These are phyloP conservation scores for Sporothrix inflata DNA, from an alignment of 2,329 filamentous ascomycete species.

Conservation along the genomic window DNA sequence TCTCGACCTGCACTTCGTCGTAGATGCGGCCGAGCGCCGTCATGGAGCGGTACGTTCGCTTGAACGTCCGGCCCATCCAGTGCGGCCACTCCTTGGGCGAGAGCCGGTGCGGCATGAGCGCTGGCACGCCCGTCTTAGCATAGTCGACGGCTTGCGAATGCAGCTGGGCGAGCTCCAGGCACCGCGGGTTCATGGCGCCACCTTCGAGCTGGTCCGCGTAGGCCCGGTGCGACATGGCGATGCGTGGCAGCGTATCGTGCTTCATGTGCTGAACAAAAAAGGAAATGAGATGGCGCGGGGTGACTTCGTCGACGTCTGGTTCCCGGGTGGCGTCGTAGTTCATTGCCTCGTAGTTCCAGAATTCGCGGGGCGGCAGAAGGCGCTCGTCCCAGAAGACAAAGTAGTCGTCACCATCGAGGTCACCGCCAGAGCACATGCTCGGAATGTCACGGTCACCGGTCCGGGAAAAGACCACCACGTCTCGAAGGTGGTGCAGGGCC, in stretches of 20 bases:
- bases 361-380: conserved; percentile 60
- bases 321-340: conserved; percentile 67
- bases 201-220: conserved; percentile 65
- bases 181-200: conserved; percentile 70
- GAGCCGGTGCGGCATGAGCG: conserved; percentile 65
- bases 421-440: conserved; percentile 94
- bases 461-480: conserved; percentile 82
- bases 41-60: conserved; percentile 64
- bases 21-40: conserved; percentile 82
- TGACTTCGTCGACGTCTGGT: conserved; percentile 63
- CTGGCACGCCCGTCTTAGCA: conserved; percentile 82
- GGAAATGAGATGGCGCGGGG: conserved; percentile 70
- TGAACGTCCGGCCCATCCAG: conserved; percentile 75
- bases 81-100: conserved; percentile 74
- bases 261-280: conserved; percentile 96
- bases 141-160: conserved; percentile 96
- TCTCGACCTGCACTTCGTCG: conserved; percentile 68
- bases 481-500: conserved; percentile 72
- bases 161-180: conserved; percentile 73
- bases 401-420: conserved; percentile 95
- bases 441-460: conserved; percentile 65
- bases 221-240: conserved; percentile 81
- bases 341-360: conserved; percentile 78
- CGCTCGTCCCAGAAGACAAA: conserved; percentile 87
- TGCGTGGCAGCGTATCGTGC: conserved; percentile 77